Evolutionary conservation across 1,284 basidiomycete genomes (phyloP).

Genomic region (Earliella scabrosa): DNA sequence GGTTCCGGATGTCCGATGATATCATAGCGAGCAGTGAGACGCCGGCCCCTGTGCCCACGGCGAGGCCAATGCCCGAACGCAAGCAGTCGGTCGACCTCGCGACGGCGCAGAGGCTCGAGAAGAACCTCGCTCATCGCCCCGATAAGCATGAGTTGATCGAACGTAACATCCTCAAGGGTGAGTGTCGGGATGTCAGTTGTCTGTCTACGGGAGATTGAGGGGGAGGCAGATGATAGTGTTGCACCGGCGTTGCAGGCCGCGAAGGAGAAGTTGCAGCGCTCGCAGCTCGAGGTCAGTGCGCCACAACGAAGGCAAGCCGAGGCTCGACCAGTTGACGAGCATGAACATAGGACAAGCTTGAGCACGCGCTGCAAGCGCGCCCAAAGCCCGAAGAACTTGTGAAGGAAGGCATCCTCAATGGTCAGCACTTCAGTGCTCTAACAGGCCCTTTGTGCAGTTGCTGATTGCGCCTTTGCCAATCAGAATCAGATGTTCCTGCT

Average conservation of each 20-base stretch:
- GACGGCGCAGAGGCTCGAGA: slow-evolving; percentile 57
- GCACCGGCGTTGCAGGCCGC: slow-evolving; percentile 74
- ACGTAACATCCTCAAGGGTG: slow-evolving; percentile 79
- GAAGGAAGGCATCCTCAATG: slow-evolving; percentile 68
- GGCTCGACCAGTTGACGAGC: neutral
- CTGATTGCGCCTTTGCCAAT: too few relatives aligned
- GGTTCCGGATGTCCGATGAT: too few relatives aligned
- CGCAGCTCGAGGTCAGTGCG: slow-evolving; percentile 62
- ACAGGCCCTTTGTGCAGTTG: too few relatives aligned
- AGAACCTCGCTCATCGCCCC: slow-evolving; percentile 57
- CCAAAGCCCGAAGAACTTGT: slow-evolving; percentile 73
- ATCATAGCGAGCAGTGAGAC: slow-evolving; percentile 12
- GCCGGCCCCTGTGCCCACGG: slow-evolving; percentile 8
- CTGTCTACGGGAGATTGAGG: too few relatives aligned
- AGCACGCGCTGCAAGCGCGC: slow-evolving; percentile 64
- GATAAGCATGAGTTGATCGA: slow-evolving; percentile 70
- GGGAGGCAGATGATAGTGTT: slow-evolving; percentile 60
- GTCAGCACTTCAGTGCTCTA: slow-evolving; percentile 15
- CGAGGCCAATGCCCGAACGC: slow-evolving; percentile 30
- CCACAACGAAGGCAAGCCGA: too few relatives aligned
- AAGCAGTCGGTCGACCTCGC: slow-evolving; percentile 45
- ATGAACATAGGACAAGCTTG: slow-evolving; percentile 64
- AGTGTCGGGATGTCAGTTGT: slow-evolving; percentile 19
- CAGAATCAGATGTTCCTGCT: slow-evolving; percentile 23
- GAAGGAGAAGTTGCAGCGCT: slow-evolving; percentile 65